Base-by-base conservation (phyloP, 805 yeast genomes). In the Priceomyces castillae region DNA sequence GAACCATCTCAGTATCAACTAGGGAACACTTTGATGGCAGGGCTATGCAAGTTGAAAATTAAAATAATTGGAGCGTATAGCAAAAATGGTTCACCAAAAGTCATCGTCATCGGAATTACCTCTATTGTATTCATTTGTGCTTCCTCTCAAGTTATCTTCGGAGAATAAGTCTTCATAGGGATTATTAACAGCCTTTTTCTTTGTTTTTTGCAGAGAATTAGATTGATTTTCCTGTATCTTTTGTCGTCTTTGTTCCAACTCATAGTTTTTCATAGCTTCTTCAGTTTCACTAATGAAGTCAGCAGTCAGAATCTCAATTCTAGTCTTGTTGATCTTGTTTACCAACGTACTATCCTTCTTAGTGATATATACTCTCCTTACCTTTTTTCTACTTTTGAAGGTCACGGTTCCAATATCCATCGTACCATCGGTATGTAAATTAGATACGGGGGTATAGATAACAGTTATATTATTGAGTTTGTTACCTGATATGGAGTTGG, bases 321-420 rank as follows among this genome's bases (percentile, higher is more conserved):
- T 77, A 4, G 92, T 83, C 61, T 82, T 84, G 54, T 76, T 78
- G 46, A 86, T 64, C 48, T 81, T 70, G 52, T 84, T 85, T 30
- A 86, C 58, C 2, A 82, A 67, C 4, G 77, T 63, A 54, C 81
- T 84, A 36, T 82, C 82, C 49, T 81, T 73, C 30, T 73, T 72
- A 40, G 71, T 75, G 25, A 87, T 75, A 47, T 70, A 73, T 23
- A 78, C 62, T 48, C 78, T 74, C 47, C 69, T 76, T 18, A 84
- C 81, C 40, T 67, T 63, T 47, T 75, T 78, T 2, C 71, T 73
- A 46, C 82, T 80, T 44, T 82, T 77, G 61, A 85, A 86, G 1
- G 86, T 78, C 5, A 86, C 95, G 39, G 88, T 87, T 3, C 95
- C 95, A 4, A 77, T 78, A 38, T 78, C 88, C 94, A 85, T 86